Conservation (phyloP, 2,329 filamentous ascomycete species). For the Beauveria australis region DNA sequence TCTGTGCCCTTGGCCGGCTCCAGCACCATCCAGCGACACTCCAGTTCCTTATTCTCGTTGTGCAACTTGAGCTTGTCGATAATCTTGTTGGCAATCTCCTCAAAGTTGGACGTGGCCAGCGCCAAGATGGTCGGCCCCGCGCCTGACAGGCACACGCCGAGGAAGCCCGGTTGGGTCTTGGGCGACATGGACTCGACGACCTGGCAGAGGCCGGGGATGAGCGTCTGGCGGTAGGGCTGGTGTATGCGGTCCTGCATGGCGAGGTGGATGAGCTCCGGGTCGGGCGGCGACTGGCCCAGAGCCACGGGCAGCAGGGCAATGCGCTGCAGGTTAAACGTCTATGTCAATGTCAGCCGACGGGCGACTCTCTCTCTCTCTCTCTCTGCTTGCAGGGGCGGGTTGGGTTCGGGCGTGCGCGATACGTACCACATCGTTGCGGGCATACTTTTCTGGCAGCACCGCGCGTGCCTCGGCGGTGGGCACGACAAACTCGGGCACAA, state of each 20-base stretch:
- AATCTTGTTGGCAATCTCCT: slow-evolving; percentile 73
- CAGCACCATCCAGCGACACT: slow-evolving; percentile 78
- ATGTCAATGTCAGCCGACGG: slow-evolving; percentile 14
- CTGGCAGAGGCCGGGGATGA: slow-evolving; percentile 86
- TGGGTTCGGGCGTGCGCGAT: background rate
- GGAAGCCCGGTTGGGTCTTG: slow-evolving; percentile 72
- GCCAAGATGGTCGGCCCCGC: slow-evolving; percentile 93
- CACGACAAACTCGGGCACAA: slow-evolving; percentile 93
- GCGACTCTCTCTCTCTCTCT: too few relatives aligned
- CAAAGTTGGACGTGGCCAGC: slow-evolving; percentile 83
- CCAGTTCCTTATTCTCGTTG: slow-evolving; percentile 53
- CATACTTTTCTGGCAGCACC: slow-evolving; percentile 74
- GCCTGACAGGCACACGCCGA: slow-evolving; percentile 91
- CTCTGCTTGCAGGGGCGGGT: background rate
- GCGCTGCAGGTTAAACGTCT: slow-evolving; percentile 88
- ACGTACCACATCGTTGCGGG: slow-evolving; percentile 72
- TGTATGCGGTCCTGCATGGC: slow-evolving; percentile 99
- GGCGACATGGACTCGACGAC: slow-evolving; percentile 90
- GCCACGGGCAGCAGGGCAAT: slow-evolving; percentile 86
- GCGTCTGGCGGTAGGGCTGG: slow-evolving; percentile 84
- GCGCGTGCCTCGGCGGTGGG: slow-evolving; percentile 85
- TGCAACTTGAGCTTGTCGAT: slow-evolving; percentile 62
- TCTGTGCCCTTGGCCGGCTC: slow-evolving; percentile 72
- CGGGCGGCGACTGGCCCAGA: slow-evolving; percentile 79
- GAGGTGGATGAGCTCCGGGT: slow-evolving; percentile 89